Conservation (phyloP, 164 flowering plant genomes). For the Piper longum region DNA sequence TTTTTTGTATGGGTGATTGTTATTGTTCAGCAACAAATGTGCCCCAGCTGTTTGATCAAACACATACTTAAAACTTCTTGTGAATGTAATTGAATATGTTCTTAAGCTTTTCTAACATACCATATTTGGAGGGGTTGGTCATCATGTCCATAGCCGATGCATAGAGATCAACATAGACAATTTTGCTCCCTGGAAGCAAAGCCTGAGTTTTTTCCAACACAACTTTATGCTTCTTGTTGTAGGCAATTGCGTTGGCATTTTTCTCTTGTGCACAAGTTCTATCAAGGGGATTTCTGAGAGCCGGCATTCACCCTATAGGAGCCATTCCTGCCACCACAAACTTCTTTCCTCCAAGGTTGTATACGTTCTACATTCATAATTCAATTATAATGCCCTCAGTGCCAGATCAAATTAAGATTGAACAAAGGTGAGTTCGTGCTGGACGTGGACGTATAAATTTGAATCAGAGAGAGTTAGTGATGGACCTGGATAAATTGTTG, state of each 20-base stretch:
- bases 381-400: too few species aligned
- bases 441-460: too few species aligned
- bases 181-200: slow-evolving; percentile 8
- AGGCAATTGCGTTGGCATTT: not conserved
- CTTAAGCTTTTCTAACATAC: not conserved
- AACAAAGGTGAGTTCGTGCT: too few species aligned
- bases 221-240: not conserved
- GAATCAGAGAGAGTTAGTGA: too few species aligned
- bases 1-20: too few species aligned
- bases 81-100: too few species aligned
- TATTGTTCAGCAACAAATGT: too few species aligned
- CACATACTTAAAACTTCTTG: too few species aligned
- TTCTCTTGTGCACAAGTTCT: not conserved
- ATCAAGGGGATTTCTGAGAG: not conserved
- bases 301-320: not conserved
- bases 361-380: not conserved
- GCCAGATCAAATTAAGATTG: too few species aligned
- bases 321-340: not conserved
- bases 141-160: not conserved
- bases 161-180: not conserved
- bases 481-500: too few species aligned
- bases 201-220: not conserved
- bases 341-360: not conserved
- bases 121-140: not conserved
- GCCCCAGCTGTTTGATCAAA: too few species aligned